phyloP scores from a whole-genome alignment of 257 asterid genomes.

The Solanum appendiculatum region DNA sequence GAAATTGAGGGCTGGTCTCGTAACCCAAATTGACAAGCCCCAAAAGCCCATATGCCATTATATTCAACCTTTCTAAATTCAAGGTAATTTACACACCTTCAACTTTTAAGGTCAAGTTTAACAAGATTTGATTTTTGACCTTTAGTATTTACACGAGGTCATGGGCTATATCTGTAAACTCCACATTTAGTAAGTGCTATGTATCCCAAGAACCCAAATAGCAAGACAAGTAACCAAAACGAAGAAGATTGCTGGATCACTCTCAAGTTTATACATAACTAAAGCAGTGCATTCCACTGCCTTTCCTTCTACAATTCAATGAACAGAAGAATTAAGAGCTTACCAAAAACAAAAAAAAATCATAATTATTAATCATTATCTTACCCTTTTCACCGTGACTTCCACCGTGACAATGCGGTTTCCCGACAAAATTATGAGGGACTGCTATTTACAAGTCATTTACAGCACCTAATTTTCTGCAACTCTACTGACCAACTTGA shows the following conservation, averaged over 20 bases:
- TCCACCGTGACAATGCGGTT: neutral
- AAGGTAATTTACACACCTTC: neutral
- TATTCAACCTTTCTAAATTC: neutral
- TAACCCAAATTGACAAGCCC: neutral
- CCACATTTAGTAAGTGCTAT: neutral
- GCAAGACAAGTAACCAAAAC: neutral
- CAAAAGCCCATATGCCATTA: neutral
- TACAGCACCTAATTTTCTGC: neutral
- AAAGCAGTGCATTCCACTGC: neutral
- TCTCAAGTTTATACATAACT: neutral
- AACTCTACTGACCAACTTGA: neutral
- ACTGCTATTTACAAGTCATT: conserved; percentile 2
- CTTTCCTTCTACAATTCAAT: neutral
- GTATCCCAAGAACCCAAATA: neutral
- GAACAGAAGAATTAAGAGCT: neutral
- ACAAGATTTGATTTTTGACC: neutral
- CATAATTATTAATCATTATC: no score
- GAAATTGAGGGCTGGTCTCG: no score
- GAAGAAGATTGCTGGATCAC: neutral
- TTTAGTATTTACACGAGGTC: neutral
- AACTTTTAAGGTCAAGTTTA: neutral
- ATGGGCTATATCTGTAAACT: neutral
- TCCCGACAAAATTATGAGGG: neutral
- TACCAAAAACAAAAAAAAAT: no score
- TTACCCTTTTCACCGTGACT: no score